phyloP scores from a whole-genome alignment of 2,329 filamentous ascomycete genomes.

The Ceratocystis cubensis region DNA sequence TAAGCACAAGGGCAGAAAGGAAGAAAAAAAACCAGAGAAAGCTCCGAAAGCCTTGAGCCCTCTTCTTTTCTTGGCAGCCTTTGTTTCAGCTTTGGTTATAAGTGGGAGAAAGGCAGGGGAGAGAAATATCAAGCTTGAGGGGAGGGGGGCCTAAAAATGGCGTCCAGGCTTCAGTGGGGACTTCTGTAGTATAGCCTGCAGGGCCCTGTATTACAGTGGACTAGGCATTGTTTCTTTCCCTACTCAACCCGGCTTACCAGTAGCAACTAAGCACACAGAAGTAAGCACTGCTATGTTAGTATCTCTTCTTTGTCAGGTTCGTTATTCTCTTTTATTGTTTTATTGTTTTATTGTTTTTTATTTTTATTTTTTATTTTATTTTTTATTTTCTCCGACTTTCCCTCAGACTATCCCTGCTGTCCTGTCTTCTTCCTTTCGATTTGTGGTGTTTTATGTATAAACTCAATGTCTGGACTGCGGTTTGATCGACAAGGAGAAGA shows the following conservation, averaged over 20 bases:
- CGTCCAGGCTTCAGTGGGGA: too few relatives aligned
- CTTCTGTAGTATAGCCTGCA: neutral
- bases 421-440: neutral
- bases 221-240: too few relatives aligned
- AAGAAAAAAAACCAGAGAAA: neutral
- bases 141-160: too few relatives aligned
- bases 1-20: neutral
- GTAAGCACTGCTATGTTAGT: too few relatives aligned
- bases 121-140: too few relatives aligned
- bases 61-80: neutral
- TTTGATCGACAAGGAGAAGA: constrained; percentile 1
- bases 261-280: too few relatives aligned
- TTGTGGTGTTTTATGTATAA: neutral
- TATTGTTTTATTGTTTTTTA: too few relatives aligned
- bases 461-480: neutral
- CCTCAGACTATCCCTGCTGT: neutral
- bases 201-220: neutral
- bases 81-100: constrained; percentile 1
- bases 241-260: too few relatives aligned
- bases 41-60: neutral
- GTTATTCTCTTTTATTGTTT: neutral
- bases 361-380: neutral
- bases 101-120: neutral
- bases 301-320: neutral
- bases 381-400: neutral